A percentile compares a stretch with the other conserved stretches of the same genome.
phyloP scores from a whole-genome alignment of 768 basidiomycete species.

The Aureoboletus auriporus region DNA sequence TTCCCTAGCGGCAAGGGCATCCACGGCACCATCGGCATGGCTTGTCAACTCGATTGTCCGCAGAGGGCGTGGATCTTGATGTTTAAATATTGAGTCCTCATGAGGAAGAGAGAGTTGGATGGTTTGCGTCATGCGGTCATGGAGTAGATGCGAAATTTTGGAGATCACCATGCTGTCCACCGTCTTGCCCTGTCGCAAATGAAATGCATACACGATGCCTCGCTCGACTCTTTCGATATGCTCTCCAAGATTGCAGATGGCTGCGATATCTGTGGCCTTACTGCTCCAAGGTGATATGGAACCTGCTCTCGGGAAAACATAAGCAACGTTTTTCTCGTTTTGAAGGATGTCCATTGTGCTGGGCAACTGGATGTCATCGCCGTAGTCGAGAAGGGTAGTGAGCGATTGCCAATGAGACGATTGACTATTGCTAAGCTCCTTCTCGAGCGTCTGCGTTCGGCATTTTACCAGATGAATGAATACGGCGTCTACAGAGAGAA shows the following conservation, averaged over 20 bases:
- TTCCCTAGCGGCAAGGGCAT: constrained; percentile 44
- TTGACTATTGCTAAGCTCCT: constrained; percentile 39
- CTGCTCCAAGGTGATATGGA: constrained; percentile 99
- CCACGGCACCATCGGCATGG: constrained; percentile 18
- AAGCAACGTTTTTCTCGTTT: constrained; percentile 46
- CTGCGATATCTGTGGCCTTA: constrained; percentile 95
- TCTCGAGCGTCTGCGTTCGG: constrained; percentile 40
- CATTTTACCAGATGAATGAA: constrained; percentile 85
- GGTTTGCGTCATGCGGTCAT: constrained; percentile 97
- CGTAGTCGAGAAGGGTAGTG: constrained; percentile 76
- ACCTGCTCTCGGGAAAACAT: constrained; percentile 78
- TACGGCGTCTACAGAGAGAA: constrained; percentile 74
- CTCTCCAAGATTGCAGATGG: constrained; percentile 73
- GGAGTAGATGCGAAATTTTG: constrained; percentile 65
- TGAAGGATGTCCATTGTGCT: constrained; percentile 36
- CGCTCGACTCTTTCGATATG: constrained; percentile 83
- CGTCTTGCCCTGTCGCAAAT: constrained; percentile 35
- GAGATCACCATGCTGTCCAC: constrained; percentile 47
- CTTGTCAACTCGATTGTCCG: constrained; percentile 61
- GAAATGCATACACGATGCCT: constrained; percentile 68
- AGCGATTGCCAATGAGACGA: constrained; percentile 53
- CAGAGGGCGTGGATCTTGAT: constrained; percentile 62
- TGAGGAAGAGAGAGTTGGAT: constrained; percentile 57
- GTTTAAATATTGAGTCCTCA: constrained; percentile 53
- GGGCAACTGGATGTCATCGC: constrained; percentile 61